Conservation (phyloP, 2,329 filamentous ascomycete genomes). For the Xylaria sp. region DNA sequence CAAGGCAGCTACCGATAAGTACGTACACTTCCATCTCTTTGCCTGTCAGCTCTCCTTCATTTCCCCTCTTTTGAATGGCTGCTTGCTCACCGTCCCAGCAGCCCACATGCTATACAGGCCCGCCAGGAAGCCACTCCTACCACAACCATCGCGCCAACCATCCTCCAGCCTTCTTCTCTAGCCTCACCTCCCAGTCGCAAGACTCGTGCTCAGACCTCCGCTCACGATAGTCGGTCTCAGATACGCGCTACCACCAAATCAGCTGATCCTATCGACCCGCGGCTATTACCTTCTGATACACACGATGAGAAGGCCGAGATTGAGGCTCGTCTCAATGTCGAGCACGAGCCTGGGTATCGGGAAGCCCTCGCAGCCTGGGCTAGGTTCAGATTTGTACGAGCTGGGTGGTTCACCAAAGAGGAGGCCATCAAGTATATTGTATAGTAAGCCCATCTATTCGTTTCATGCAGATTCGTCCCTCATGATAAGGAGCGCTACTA, state of each 20-base stretch:
- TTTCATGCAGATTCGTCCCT: not conserved
- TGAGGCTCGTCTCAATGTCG: slow-evolving; percentile 58
- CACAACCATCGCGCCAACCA: slow-evolving; percentile 43
- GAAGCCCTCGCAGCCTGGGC: slow-evolving; percentile 89
- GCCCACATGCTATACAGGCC: slow-evolving; percentile 45
- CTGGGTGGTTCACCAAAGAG: slow-evolving; percentile 93
- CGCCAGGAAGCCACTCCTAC: slow-evolving; percentile 41
- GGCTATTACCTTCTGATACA: slow-evolving; percentile 42
- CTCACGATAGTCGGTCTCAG: slow-evolving; percentile 39
- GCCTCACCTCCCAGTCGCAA: slow-evolving; percentile 41
- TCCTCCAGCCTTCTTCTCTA: slow-evolving; percentile 44
- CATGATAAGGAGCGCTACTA: slow-evolving; percentile 18
- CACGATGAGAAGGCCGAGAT: slow-evolving; percentile 49
- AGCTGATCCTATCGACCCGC: slow-evolving; percentile 49
- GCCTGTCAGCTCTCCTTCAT: slow-evolving; percentile 28
- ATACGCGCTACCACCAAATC: slow-evolving; percentile 43
- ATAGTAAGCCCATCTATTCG: slow-evolving; percentile 69
- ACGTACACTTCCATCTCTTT: slow-evolving; percentile 43
- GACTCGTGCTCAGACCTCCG: slow-evolving; percentile 38
- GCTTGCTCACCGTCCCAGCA: slow-evolving; percentile 41
- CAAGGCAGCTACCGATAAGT: slow-evolving; percentile 79
- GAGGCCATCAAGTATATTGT: slow-evolving; percentile 95
- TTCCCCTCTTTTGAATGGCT: not conserved
- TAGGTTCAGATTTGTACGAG: slow-evolving; percentile 91
- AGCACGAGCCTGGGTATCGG: slow-evolving; percentile 65